Base-by-base conservation (phyloP, 495 filamentous ascomycete species). In the Venustampulla echinocandica region DNA sequence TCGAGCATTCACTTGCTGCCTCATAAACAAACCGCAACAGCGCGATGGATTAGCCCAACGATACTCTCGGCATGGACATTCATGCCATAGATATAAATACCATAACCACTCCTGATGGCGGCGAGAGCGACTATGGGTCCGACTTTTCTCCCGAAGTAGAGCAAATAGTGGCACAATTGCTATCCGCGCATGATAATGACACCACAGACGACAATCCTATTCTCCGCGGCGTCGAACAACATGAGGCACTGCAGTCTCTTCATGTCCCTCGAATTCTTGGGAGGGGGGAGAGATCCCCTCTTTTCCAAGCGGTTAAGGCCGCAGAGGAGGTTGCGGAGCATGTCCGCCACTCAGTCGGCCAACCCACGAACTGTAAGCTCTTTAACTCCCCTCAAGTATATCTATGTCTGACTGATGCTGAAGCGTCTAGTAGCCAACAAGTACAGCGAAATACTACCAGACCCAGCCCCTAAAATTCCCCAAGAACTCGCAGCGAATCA, bases 371-470 rank as follows among this genome's bases (percentile, higher is more conserved):
- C 58, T 50, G 73, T 77, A 58, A 61, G 73, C 63, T 24, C n/a
- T n/a, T 21, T 15, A 1, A 7, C 10, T 4, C 36, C 13, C 4
- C 25, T 25, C 36, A 25, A 44, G 30, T 22, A 46, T 27, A 52
- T n/a, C n/a, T 30, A 55, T 40, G 54, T 61, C 77, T 83, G 70
- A 83, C 65, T 75, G 67, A 76, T 69, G 56, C 45, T 59, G 55
- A 71, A 85, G 78, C 78, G 72, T 61, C 62, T 82, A 86, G 82
- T 84, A 59, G 80, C 77, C 57, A 71, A 69, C 39, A 64, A n/a
- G n/a, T n/a, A n/a, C n/a, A n/a, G n/a, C n/a, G n/a, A n/a, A n/a
- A n/a, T n/a, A n/a, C n/a, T n/a, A n/a, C n/a, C n/a, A n/a, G n/a
- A n/a, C n/a, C n/a, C n/a, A n/a, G n/a, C n/a, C n/a, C n/a, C n/a